Base-by-base conservation (phyloP, 2,329 filamentous ascomycete species). In the Zalaria obscura region DNA sequence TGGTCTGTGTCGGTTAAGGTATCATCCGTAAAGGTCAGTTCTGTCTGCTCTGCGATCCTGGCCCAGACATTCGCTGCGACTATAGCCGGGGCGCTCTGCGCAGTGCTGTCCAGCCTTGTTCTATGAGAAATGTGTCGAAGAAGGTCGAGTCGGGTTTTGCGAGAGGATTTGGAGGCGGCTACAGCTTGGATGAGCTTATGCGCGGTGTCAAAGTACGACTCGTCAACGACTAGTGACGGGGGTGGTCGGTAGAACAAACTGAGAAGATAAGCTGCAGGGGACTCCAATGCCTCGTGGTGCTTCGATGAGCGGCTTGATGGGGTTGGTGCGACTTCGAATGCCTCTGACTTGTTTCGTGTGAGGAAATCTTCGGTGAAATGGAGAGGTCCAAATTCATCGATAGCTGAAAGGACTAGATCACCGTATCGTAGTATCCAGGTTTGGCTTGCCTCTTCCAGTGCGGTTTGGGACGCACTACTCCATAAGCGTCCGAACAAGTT, bases 401-500 rank as follows among this genome's bases (percentile, higher is more conserved):
- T 63, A 10, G 71, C 66, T n/a, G 61, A 35, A 31, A 41, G 62
- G 5, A 71, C 56, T 9, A 80, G 50, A 41, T 70, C 72, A 11
- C 61, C 58, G 47, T 74, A 72, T 28, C 67, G 66, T 25, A 66
- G 60, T 26, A 67, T 66, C 56, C 69, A 70, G 28, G 63, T 50
- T n/a, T 47, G 32, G 10, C 55, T 48, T 7, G 46, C 35, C 4
- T 47, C 48, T 39, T 44, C 46, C 38, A 61, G 60, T 27, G 64
- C 50, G 3, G 57, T 59, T 8, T 54, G 49, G 3, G 66, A 68
- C 3, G 75, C 75, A 8, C 54, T 57, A 11, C 66, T 66, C 85
- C 87, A 93, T 2, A 88, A 59, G 26, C 72, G 75, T 38, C 76
- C 73, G 5, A 94, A 63, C 25, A 87, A 61, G 35, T 76, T 76